Evolutionary conservation across 306 rosid genomes (phyloP).

Genomic region (Vicia villosa): DNA sequence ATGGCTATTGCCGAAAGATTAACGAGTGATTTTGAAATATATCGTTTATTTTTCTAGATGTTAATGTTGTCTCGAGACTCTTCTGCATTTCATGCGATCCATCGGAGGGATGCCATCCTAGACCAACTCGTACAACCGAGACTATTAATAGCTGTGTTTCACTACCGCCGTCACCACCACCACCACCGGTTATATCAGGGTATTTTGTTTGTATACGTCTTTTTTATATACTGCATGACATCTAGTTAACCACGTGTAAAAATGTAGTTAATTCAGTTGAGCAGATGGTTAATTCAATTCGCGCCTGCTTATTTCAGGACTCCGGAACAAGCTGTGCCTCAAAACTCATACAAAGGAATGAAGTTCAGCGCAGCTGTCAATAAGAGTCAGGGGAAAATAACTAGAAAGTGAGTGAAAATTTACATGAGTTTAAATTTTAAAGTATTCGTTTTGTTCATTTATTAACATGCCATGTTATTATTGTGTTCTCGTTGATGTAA

Average conservation of each 20-base stretch:
- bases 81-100: constrained; percentile 58
- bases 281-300: neutral
- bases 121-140: constrained; percentile 31
- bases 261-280: no score
- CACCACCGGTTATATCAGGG: constrained; percentile 12
- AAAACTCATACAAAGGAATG: constrained; percentile 38
- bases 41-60: constrained; percentile 38
- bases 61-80: constrained; percentile 44
- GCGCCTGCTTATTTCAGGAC: constrained; percentile 41
- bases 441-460: neutral
- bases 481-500: neutral
- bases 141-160: constrained; percentile 5
- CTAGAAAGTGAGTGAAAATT: constrained; percentile 57
- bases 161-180: neutral
- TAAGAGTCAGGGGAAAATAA: constrained; percentile 58
- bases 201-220: neutral
- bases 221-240: no score
- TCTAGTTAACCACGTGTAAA: no score
- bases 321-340: constrained; percentile 27
- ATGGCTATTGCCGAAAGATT: neutral
- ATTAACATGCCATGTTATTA: neutral
- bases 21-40: constrained; percentile 26
- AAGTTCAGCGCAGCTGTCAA: constrained; percentile 44
- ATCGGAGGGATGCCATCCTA: constrained; percentile 34
- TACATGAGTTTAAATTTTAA: neutral